phyloP scores from a whole-genome alignment of 164 flowering plant genomes.

The Platanus orientalis region DNA sequence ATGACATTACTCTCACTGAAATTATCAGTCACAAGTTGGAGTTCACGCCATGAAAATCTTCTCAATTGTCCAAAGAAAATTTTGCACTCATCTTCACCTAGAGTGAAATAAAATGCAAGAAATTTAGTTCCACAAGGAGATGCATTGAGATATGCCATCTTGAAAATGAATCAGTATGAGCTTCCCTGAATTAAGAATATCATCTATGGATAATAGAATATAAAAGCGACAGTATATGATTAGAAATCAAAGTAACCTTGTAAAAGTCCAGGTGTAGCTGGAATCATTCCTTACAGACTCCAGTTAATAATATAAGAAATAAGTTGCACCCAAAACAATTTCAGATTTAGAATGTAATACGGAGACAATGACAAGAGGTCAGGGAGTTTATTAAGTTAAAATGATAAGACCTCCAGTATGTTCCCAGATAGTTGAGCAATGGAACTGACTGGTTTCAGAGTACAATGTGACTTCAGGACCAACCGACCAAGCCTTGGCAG shows the following conservation, averaged over 20 bases:
- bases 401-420: neutral
- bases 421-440: neutral
- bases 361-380: neutral
- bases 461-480: neutral
- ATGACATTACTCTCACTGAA: slow-evolving; percentile 51
- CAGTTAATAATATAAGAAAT: neutral
- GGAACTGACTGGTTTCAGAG: neutral
- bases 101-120: slow-evolving; percentile 5
- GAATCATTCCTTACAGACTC: neutral
- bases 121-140: slow-evolving; percentile 7
- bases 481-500: too few relatives aligned
- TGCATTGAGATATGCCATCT: slow-evolving; percentile 1
- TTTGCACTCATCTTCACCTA: slow-evolving; percentile 51
- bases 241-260: neutral
- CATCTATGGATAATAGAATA: neutral
- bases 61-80: slow-evolving; percentile 46
- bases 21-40: slow-evolving; percentile 53
- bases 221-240: neutral
- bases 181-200: neutral
- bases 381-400: neutral
- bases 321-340: neutral
- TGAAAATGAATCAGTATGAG: neutral
- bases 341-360: neutral
- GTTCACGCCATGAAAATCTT: slow-evolving; percentile 51
- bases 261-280: neutral